A percentile compares a stretch with the other conserved stretches of the same genome.
phyloP scores from a whole-genome alignment of 108 stramenopile genomes.

The Schizochytrium sp. region DNA sequence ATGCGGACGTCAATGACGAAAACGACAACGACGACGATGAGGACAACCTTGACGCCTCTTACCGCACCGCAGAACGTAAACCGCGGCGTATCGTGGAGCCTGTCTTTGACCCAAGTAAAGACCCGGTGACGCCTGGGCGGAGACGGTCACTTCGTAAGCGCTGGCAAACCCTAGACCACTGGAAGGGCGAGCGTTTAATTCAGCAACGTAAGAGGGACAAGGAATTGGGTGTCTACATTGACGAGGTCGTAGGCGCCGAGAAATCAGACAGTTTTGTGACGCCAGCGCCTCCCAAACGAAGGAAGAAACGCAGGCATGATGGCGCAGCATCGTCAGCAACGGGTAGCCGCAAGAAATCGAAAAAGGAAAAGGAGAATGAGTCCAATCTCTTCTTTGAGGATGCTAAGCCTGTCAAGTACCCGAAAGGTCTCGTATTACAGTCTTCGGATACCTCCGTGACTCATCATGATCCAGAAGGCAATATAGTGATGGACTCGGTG shows the following conservation, averaged over 20 bases:
- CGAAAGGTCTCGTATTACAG: background rate
- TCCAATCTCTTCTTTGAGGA: background rate
- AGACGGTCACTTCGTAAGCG: background rate
- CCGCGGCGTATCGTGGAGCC: background rate
- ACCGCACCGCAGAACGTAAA: background rate
- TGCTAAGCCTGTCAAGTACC: background rate
- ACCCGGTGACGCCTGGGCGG: background rate
- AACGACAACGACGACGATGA: background rate
- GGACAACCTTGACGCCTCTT: background rate
- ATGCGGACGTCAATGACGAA: background rate
- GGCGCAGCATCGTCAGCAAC: no score
- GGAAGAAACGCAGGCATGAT: background rate
- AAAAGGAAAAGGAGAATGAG: no score
- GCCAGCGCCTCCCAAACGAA: background rate
- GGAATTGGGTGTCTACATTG: background rate
- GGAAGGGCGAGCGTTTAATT: background rate
- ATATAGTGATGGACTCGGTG: background rate
- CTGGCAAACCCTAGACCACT: background rate
- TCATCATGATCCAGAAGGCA: background rate
- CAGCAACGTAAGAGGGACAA: background rate
- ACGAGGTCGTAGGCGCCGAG: background rate
- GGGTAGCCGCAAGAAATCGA: no score
- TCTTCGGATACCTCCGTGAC: background rate
- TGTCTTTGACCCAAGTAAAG: background rate
- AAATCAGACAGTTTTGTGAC: background rate